These are phyloP conservation scores for Paraphoma sp. DNA, from an alignment of 2,329 filamentous ascomycete genomes.

Conservation along the genomic window DNA sequence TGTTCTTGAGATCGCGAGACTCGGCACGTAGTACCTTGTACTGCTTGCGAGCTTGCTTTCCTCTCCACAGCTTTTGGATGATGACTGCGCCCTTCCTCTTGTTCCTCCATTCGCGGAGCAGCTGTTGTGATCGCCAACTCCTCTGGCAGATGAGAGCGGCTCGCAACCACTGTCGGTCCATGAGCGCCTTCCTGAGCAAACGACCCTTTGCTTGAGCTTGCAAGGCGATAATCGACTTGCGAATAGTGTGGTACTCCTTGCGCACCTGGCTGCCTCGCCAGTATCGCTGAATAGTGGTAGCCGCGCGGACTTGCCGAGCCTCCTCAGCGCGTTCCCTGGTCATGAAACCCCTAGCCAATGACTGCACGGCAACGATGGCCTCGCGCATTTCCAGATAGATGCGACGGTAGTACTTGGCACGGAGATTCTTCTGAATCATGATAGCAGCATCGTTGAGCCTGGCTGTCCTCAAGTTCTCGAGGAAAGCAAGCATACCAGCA, in stretches of 20 bases:
- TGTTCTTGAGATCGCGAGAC: constrained; percentile 97
- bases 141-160: constrained; percentile 90
- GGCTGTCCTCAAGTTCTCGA: constrained; percentile 91
- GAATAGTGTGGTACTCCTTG: constrained; percentile 77
- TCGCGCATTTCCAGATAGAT: constrained; percentile 87
- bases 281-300: constrained; percentile 91
- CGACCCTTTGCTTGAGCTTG: constrained; percentile 93
- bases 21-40: constrained; percentile 96
- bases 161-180: constrained; percentile 84
- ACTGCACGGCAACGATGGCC: constrained; percentile 81
- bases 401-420: constrained; percentile 91
- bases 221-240: constrained; percentile 84
- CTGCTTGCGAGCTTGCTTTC: constrained; percentile 76
- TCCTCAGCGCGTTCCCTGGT: constrained; percentile 81
- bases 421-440: constrained; percentile 98
- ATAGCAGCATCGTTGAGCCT: constrained; percentile 92
- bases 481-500: constrained; percentile 96
- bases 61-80: constrained; percentile 92
- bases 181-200: constrained; percentile 85
- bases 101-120: constrained; percentile 81
- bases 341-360: constrained; percentile 76
- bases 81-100: constrained; percentile 90
- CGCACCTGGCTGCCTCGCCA: constrained; percentile 94
- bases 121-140: constrained; percentile 81
- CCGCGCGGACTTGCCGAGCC: constrained; percentile 81